phyloP scores from a whole-genome alignment of 2,329 filamentous ascomycete genomes.

The Didymella pomorum region DNA sequence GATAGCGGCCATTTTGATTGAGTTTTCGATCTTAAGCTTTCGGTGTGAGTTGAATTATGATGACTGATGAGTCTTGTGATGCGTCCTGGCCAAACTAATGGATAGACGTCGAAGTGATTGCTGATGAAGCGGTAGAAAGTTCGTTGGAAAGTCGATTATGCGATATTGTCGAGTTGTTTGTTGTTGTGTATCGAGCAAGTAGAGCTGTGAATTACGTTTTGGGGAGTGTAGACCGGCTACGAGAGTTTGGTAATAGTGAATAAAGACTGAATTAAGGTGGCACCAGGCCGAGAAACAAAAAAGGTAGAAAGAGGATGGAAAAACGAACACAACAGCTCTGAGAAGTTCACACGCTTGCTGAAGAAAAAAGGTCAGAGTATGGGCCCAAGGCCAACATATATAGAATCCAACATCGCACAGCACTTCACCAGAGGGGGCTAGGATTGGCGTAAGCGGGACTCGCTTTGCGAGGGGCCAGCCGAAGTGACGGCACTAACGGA shows the following conservation, averaged over 20 bases:
- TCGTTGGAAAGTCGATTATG: conserved; percentile 38
- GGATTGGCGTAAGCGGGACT: conserved; percentile 28
- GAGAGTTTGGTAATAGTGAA: conserved; percentile 48
- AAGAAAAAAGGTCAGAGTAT: conserved; percentile 51
- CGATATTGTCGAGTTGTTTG: conserved; percentile 40
- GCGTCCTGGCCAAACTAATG: conserved; percentile 49
- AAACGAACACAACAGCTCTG: conserved; percentile 60
- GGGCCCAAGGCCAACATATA: conserved; percentile 45
- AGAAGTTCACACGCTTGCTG: conserved; percentile 61
- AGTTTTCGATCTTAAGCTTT: conserved; percentile 33
- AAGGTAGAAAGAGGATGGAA: conserved; percentile 52
- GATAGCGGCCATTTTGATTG: conserved; percentile 77
- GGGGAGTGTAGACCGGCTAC: conserved; percentile 54
- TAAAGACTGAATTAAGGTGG: conserved; percentile 48
- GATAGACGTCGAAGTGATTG: conserved; percentile 46
- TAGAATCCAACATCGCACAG: conserved; percentile 38
- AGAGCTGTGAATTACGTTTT: conserved; percentile 55
- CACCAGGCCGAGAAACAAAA: conserved; percentile 59
- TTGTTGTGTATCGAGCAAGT: conserved; percentile 56
- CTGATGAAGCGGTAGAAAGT: conserved; percentile 46
- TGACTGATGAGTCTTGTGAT: conserved; percentile 35
- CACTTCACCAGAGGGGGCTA: conserved; percentile 29
- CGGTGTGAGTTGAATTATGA: conserved; percentile 36
- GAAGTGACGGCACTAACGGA: conserved; percentile 40
- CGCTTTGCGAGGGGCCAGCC: conserved; percentile 35